These are phyloP conservation scores for Gossypium lobatum DNA, from an alignment of 441 rosid species.

Conservation along the genomic window DNA sequence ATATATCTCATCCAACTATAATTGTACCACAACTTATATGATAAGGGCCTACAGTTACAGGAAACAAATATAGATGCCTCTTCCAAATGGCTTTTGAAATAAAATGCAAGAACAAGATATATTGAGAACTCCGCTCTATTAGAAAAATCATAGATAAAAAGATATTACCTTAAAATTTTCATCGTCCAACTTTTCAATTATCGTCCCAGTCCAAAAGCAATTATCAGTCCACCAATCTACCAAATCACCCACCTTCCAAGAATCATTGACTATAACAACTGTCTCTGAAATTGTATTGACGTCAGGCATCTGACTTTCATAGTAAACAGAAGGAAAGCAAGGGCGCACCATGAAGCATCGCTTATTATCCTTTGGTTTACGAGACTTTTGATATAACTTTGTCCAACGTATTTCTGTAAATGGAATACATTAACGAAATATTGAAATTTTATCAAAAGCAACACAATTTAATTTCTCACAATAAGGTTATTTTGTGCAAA, in stretches of 20 bases:
- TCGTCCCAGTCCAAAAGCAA: constrained; percentile 69
- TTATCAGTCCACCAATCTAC: constrained; percentile 72
- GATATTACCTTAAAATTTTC: constrained; percentile 42
- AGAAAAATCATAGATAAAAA: neutral
- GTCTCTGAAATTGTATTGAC: constrained; percentile 29
- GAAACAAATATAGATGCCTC: neutral
- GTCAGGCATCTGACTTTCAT: constrained; percentile 32
- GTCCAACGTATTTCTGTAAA: constrained; percentile 37
- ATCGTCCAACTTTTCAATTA: constrained; percentile 31
- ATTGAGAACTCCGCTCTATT: neutral
- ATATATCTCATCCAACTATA: neutral
- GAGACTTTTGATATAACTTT: constrained; percentile 33
- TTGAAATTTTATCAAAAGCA: neutral
- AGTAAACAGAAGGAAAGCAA: constrained; percentile 37
- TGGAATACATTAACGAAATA: neutral
- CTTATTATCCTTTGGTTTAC: constrained; percentile 17
- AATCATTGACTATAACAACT: constrained; percentile 36
- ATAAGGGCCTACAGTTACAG: neutral
- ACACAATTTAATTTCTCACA: neutral
- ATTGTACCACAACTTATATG: neutral
- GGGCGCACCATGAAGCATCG: constrained; percentile 64
- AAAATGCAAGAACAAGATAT: neutral
- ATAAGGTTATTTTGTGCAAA: neutral
- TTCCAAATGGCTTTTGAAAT: neutral
- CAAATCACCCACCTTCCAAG: constrained; percentile 71